A percentile compares a stretch with the other conserved stretches of the same genome.
These are phyloP conservation scores for Dianthus caryophyllus DNA, from an alignment of 148 eudicot genomes.

Conservation along the genomic window DNA sequence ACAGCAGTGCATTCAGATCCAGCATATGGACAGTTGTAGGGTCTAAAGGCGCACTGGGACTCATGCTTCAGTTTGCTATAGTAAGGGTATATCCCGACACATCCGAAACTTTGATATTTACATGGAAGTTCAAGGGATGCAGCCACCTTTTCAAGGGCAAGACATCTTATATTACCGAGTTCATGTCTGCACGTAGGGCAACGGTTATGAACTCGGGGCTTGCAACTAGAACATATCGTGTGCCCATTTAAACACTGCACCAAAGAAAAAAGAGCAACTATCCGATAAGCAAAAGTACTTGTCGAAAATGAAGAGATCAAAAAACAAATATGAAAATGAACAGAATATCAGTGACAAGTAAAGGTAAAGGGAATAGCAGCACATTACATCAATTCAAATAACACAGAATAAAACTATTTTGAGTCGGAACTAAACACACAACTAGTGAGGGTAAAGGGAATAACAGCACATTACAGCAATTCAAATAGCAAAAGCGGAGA, in stretches of 20 bases:
- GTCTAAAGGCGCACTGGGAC: conserved; percentile 67
- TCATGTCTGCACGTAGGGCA: conserved; percentile 98
- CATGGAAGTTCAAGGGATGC: conserved; percentile 92
- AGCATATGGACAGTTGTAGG: conserved; percentile 89
- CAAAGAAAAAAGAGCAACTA: conserved; percentile 2
- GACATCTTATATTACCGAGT: conserved; percentile 89
- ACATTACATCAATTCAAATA: neutral
- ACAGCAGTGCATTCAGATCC: conserved; percentile 81
- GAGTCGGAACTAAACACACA: neutral
- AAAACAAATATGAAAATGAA: neutral
- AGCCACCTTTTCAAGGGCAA: conserved; percentile 88
- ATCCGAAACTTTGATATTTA: conserved; percentile 69
- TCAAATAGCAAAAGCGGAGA: neutral
- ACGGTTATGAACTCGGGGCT: conserved; percentile 87
- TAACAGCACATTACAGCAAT: neutral
- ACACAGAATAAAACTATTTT: neutral
- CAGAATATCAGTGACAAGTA: neutral
- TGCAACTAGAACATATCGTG: conserved; percentile 84
- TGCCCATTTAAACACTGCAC: conserved; percentile 93
- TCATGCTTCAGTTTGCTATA: conserved; percentile 90
- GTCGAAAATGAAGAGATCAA: neutral
- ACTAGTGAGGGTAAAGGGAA: neutral
- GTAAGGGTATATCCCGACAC: conserved; percentile 74
- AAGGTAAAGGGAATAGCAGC: neutral
- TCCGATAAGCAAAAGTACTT: neutral